A percentile compares a stretch with the other conserved stretches of the same genome.
phyloP scores from a whole-genome alignment of 2,329 filamentous ascomycete species.

The Sclerotinia nivalis region DNA sequence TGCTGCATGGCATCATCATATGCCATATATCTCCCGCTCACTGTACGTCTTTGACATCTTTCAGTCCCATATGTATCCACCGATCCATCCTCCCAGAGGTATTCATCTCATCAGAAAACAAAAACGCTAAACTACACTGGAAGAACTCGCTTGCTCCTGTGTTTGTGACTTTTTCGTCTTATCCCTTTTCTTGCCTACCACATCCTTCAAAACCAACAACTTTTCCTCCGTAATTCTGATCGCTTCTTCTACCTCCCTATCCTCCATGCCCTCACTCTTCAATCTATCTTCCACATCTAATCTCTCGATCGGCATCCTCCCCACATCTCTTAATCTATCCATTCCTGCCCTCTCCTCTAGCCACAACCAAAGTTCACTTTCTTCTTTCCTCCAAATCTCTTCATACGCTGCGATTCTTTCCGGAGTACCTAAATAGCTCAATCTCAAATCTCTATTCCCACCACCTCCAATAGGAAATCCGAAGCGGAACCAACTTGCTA shows the following conservation, averaged over 20 bases:
- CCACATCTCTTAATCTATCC: slow-evolving; percentile 68
- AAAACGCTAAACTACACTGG: neutral
- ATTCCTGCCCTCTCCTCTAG: slow-evolving; percentile 50
- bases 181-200: slow-evolving; percentile 52
- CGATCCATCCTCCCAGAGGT: neutral
- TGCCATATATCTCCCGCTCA: neutral
- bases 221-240: slow-evolving; percentile 77
- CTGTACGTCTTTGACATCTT: neutral
- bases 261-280: slow-evolving; percentile 33
- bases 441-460: slow-evolving; percentile 43
- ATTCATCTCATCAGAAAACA: neutral
- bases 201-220: slow-evolving; percentile 72
- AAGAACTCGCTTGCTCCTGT: neutral
- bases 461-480: slow-evolving; percentile 46
- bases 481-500: slow-evolving; percentile 73
- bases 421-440: slow-evolving; percentile 49
- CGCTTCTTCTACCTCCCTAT: slow-evolving; percentile 38
- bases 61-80: neutral
- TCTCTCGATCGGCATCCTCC: slow-evolving; percentile 37
- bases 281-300: slow-evolving; percentile 34
- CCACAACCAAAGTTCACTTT: slow-evolving; percentile 43
- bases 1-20: neutral
- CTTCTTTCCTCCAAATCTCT: slow-evolving; percentile 64
- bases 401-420: slow-evolving; percentile 83
- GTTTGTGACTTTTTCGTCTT: neutral